These are phyloP conservation scores for Cryphonectria japonica DNA, from an alignment of 2,329 filamentous ascomycete species.

Conservation along the genomic window DNA sequence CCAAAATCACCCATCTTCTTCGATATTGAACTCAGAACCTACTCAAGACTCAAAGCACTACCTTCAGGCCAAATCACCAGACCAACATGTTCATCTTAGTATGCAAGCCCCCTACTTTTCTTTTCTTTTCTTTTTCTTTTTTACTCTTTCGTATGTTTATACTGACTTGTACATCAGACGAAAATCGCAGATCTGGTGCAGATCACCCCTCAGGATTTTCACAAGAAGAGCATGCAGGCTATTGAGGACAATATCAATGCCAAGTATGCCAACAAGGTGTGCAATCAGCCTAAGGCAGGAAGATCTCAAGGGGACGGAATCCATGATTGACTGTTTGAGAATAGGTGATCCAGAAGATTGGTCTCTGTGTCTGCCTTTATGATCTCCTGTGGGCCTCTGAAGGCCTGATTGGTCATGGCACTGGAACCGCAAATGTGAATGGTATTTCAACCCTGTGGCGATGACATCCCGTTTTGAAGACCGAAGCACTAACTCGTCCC, in stretches of 20 bases:
- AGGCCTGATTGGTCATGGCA: slow-evolving; percentile 90
- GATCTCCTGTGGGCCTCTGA: slow-evolving; percentile 89
- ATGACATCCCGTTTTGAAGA: background rate
- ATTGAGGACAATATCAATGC: slow-evolving; percentile 94
- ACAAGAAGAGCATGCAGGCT: slow-evolving; percentile 77
- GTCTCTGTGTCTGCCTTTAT: slow-evolving; percentile 91
- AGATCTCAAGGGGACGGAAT: background rate
- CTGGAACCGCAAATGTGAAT: slow-evolving; percentile 91
- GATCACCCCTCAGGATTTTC: slow-evolving; percentile 86
- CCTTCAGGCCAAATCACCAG: background rate
- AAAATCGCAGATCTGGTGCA: slow-evolving; percentile 94
- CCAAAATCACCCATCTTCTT: slow-evolving; percentile 3
- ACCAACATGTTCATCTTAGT: slow-evolving; percentile 56
- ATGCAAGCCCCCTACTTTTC: slow-evolving; percentile 29
- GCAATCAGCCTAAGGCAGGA: slow-evolving; percentile 9
- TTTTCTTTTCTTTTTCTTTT: too few relatives aligned
- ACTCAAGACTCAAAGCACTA: background rate
- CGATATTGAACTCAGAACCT: slow-evolving; percentile 27
- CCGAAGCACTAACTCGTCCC: slow-evolving; percentile 24
- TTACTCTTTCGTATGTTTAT: background rate
- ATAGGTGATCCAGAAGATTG: slow-evolving; percentile 87
- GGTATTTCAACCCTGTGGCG: slow-evolving; percentile 51
- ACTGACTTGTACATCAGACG: slow-evolving; percentile 10
- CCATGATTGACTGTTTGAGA: background rate
- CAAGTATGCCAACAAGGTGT: slow-evolving; percentile 92